These are phyloP conservation scores for Lactifluus volemus DNA, from an alignment of 768 basidiomycete species.

Conservation along the genomic window DNA sequence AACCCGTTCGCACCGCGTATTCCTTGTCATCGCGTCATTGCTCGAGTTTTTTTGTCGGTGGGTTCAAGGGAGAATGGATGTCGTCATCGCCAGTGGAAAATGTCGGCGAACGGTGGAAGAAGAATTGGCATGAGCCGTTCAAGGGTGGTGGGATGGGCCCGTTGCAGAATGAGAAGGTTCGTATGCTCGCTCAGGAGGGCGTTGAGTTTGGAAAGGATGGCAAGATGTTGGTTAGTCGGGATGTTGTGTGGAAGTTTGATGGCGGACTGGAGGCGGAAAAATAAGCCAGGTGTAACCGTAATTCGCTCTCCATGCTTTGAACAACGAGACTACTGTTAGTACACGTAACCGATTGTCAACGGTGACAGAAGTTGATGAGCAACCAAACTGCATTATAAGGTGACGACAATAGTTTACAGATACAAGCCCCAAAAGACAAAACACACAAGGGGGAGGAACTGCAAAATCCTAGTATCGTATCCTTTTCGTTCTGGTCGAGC, in stretches of 20 bases:
- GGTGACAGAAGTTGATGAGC: neutral
- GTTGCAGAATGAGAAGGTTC: conserved; percentile 16
- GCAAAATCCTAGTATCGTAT: conserved; percentile 12
- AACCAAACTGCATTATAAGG: neutral
- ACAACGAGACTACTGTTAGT: neutral
- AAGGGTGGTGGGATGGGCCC: conserved; percentile 12
- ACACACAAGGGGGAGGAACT: neutral
- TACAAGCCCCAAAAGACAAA: neutral
- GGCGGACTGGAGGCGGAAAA: neutral
- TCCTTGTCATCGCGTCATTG: conserved; percentile 65
- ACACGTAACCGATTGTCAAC: neutral
- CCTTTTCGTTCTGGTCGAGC: conserved; percentile 22
- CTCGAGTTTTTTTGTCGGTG: conserved; percentile 54
- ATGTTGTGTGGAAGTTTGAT: conserved; percentile 14
- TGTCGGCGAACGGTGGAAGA: neutral
- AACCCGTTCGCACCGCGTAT: conserved; percentile 63
- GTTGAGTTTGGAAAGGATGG: conserved; percentile 13
- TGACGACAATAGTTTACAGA: neutral
- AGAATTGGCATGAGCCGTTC: conserved; percentile 16
- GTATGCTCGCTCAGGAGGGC: conserved; percentile 16
- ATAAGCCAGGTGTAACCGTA: neutral
- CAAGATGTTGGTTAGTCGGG: neutral
- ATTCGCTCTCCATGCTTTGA: too few relatives aligned
- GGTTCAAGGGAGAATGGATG: conserved; percentile 52
- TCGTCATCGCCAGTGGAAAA: neutral